Base-by-base conservation (phyloP, 176 grass and related monocot genomes). In the Phoenix dactylifera region DNA sequence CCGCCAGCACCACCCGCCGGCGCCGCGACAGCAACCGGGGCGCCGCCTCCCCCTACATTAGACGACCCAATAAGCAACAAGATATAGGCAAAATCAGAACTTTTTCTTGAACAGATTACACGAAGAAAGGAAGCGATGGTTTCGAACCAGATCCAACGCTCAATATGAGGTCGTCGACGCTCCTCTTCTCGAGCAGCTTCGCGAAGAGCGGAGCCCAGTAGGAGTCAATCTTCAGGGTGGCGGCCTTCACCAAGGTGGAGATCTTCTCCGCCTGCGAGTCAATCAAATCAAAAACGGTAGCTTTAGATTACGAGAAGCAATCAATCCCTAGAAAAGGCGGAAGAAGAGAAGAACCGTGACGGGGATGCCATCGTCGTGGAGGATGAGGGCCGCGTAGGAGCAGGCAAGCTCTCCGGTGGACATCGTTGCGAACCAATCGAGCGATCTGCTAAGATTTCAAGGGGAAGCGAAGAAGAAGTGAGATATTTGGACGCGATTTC, bases 171-270 rank as follows among this genome's bases (percentile, higher is more conserved):
- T 68, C 65, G 10, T 56, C 65, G 4, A 68, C 65, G 65, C 28
- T 68, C 65, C 52, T 57, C 14, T 68, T 68, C 52, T 68, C 52
- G 18, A 68, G 52, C 17, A 68, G 65, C 65, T 39, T 68, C 26
- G 52, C 65, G 12, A 68, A 68, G 5, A 68, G 65, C 25, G 35
- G 35, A 14, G 35, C 35, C 53, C 65, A 68, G 53, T 57, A 68
- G 12, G 65, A 68, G 28, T 68, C 65, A 52, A 68, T 56, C 20
- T 15, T 22, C 18, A 68, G 14, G 10, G 57, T 68, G 7, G 65
- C 65, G 18, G 65, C 52, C 18, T 39, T 56, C 26, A 68, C 65
- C 28, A 68, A 23, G 19, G 52, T 44, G 16, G 52, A 35, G 12
- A 68, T 68, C 28, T 68, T 68, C 65, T 68, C 65, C 16, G 65